Percentiles rank a stretch among this genome's conserved stretches.
Evolutionary conservation across 2,329 filamentous ascomycete species (phyloP).

Genomic region (Chalaropsis ovoidea): DNA sequence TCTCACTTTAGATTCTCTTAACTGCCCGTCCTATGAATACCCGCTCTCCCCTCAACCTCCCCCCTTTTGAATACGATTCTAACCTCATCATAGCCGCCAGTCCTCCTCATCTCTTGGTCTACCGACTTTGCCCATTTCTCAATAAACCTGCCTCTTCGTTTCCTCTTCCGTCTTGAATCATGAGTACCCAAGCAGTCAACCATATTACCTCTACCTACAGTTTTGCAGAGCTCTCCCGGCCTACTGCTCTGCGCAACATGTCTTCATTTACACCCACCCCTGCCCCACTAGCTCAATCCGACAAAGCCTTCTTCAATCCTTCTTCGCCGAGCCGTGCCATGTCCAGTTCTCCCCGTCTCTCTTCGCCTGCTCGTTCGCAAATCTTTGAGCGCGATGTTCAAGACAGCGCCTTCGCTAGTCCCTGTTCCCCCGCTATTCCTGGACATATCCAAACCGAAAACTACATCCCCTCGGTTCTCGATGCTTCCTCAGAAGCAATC

Average conservation of each 20-base stretch:
- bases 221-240: constrained; percentile 8
- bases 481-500: constrained; percentile 84
- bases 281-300: constrained; percentile 37
- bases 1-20: not conserved
- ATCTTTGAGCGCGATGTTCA: constrained; percentile 96
- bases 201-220: constrained; percentile 43
- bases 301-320: constrained; percentile 39
- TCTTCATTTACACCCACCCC: constrained; percentile 30
- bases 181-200: constrained; percentile 44
- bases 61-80: not conserved
- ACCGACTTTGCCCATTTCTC: not conserved
- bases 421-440: constrained; percentile 76
- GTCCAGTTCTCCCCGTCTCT: constrained; percentile 61
- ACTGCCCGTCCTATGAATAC: not conserved
- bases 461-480: constrained; percentile 80
- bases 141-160: not conserved
- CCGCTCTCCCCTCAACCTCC: too few relatives aligned
- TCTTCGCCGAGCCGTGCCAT: constrained; percentile 57
- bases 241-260: constrained; percentile 20
- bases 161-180: constrained; percentile 17
- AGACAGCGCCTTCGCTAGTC: constrained; percentile 56
- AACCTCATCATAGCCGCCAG: not conserved
- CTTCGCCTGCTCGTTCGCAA: constrained; percentile 65
- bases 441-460: constrained; percentile 91
- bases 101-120: not conserved